These are phyloP conservation scores for Agapanthus africanus DNA, from an alignment of 106 monocot genomes.

Conservation along the genomic window DNA sequence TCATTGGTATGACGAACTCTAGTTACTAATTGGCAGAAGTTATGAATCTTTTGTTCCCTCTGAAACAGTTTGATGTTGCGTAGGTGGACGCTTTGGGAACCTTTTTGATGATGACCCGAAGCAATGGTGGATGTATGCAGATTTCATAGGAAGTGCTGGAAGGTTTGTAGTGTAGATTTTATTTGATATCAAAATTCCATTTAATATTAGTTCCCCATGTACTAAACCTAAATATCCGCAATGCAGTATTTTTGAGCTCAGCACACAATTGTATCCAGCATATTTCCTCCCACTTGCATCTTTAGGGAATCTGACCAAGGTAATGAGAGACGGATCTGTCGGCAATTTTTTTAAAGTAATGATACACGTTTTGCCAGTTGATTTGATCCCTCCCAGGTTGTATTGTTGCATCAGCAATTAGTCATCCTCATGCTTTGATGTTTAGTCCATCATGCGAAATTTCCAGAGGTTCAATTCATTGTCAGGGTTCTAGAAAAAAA, in stretches of 20 bases:
- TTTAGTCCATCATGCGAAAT: too few relatives aligned
- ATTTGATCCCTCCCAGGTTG: not conserved
- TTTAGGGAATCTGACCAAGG: constrained; percentile 86
- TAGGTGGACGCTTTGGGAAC: constrained; percentile 87
- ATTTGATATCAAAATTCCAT: not conserved
- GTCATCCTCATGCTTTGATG: not conserved
- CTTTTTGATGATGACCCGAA: constrained; percentile 97
- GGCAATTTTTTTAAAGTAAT: not conserved
- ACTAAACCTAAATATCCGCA: constrained; percentile 4
- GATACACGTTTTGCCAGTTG: not conserved
- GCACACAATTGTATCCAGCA: constrained; percentile 69
- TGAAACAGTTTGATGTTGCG: constrained; percentile 5
- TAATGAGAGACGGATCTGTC: constrained; percentile 17
- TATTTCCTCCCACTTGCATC: constrained; percentile 92
- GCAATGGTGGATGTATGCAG: constrained; percentile 98
- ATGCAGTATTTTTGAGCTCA: constrained; percentile 89
- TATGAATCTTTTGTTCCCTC: constrained; percentile 2
- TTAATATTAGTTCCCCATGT: not conserved
- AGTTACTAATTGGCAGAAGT: not conserved
- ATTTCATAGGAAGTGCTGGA: constrained; percentile 95
- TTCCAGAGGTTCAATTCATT: constrained; percentile 3
- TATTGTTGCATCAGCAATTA: not conserved
- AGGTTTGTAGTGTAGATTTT: constrained; percentile 41
- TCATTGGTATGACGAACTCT: constrained; percentile 56
- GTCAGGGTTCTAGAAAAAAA: not conserved